Evolutionary conservation across 2,329 filamentous ascomycete species (phyloP), one percentile per base, ranked within the genome.

Genomic region (Microdochium paspali): DNA sequence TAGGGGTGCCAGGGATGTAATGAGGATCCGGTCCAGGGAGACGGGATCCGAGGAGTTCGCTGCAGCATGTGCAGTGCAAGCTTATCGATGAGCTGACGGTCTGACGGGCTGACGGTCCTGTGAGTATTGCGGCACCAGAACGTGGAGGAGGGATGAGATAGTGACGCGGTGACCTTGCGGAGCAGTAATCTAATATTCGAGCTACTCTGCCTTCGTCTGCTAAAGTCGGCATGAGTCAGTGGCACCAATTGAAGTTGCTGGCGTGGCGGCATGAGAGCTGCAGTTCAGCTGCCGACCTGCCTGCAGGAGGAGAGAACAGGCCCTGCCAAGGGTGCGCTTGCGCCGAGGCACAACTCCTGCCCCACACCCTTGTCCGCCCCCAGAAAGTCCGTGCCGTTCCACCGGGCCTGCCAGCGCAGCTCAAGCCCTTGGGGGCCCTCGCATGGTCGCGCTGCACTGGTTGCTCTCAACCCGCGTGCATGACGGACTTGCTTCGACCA

Each of bases 111-210:
- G n/a, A n/a, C n/a, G n/a, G n/a, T 20, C 35, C 6, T 15, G 13
- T 9, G 35, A 40, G 18, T 9, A 20, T 10, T 21, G 13, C 23
- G 18, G 15, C 35, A 18, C 35, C 35, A 7, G 6, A 20, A 15
- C 35, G 18, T 7, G 18, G 18, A 9, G 13, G 4, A 9, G 3
- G 35, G 35, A 40, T 10, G 35, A 18, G 31, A 40, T 12, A 40
- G 35, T 40, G 35, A 40, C 35, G 35, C 35, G 35, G n/a, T 40
- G 35, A 40, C n/a, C n/a, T n/a, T n/a, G n/a, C n/a, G n/a, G n/a
- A n/a, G n/a, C n/a, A n/a, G n/a, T 40, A 13, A 7, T 7, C 13
- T 13, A 28, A 28, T 13, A 13, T 13, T 21, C 15, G 35, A 21
- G 15, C 18, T 40, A 20, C 31, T 7, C 10, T n/a, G 6, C 18